Evolutionary conservation across 306 rosid species (phyloP).

Genomic region (Glycine latifolia): DNA sequence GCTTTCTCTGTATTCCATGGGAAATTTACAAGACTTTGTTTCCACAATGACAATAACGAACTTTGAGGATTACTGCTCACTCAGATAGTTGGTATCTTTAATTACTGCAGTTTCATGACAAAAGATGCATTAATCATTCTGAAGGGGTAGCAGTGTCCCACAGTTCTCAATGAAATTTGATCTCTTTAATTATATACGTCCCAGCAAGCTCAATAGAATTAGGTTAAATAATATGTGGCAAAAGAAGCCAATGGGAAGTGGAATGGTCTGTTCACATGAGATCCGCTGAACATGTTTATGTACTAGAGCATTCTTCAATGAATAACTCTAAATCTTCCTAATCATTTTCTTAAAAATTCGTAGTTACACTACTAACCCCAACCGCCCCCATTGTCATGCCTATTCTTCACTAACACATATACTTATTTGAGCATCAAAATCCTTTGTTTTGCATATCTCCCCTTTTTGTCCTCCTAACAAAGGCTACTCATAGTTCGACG

Average conservation of each 20-base stretch:
- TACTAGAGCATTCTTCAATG: background rate
- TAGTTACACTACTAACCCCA: too few species aligned
- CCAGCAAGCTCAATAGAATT: background rate
- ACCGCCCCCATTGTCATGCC: too few species aligned
- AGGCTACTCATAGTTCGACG: too few species aligned
- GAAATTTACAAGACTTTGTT: background rate
- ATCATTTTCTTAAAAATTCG: too few species aligned
- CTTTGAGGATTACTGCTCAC: background rate
- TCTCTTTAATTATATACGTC: background rate
- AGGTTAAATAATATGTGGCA: background rate
- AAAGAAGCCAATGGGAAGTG: background rate
- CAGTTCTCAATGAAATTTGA: background rate
- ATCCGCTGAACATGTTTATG: background rate
- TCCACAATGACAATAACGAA: conserved; percentile 32
- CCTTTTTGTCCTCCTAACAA: too few species aligned
- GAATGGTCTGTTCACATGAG: background rate
- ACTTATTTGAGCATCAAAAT: too few species aligned
- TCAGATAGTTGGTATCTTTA: background rate
- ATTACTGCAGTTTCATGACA: background rate
- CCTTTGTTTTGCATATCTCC: too few species aligned
- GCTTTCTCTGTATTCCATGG: conserved; percentile 6
- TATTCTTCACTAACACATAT: too few species aligned
- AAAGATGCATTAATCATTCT: conserved; percentile 42
- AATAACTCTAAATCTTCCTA: background rate
- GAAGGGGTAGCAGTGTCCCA: background rate